These are phyloP conservation scores for Soucietia sequanensis DNA, from an alignment of 805 yeast species.

Conservation along the genomic window DNA sequence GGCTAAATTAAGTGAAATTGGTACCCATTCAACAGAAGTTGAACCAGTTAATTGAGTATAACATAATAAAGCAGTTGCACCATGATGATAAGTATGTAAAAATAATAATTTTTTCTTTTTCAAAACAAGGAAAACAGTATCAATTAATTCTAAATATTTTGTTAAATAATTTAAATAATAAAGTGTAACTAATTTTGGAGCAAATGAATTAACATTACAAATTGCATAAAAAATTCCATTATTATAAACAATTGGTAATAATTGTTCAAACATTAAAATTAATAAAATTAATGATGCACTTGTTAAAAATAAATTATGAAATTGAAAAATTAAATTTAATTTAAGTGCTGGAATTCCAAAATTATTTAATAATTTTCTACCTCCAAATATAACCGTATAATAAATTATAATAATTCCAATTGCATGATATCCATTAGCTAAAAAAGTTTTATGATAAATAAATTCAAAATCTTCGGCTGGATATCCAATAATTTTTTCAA, in stretches of 20 bases:
- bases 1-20: conserved; percentile 80
- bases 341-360: conserved; percentile 62
- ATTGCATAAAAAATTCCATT: conserved; percentile 84
- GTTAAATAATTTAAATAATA: conserved; percentile 91
- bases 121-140: conserved; percentile 87
- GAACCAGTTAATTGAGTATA: conserved; percentile 88
- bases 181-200: conserved; percentile 75
- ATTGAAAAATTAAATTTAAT: conserved; percentile 73
- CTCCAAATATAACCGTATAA: conserved; percentile 57
- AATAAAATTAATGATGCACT: conserved; percentile 63
- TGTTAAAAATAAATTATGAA: conserved; percentile 81
- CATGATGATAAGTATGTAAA: conserved; percentile 95
- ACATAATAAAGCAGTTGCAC: conserved; percentile 94
- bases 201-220: conserved; percentile 77
- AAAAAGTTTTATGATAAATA: conserved; percentile 60
- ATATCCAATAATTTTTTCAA: conserved; percentile 47
- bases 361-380: conserved; percentile 59
- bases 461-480: conserved; percentile 70
- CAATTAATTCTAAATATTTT: conserved; percentile 85
- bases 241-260: conserved; percentile 68
- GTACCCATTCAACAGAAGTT: conserved; percentile 95
- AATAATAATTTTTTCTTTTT: conserved; percentile 90
- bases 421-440: conserved; percentile 62
- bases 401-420: conserved; percentile 41
- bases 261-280: conserved; percentile 75